Base-by-base conservation (phyloP, 23 red algal species). In the Gracilaria vermiculophylla region DNA sequence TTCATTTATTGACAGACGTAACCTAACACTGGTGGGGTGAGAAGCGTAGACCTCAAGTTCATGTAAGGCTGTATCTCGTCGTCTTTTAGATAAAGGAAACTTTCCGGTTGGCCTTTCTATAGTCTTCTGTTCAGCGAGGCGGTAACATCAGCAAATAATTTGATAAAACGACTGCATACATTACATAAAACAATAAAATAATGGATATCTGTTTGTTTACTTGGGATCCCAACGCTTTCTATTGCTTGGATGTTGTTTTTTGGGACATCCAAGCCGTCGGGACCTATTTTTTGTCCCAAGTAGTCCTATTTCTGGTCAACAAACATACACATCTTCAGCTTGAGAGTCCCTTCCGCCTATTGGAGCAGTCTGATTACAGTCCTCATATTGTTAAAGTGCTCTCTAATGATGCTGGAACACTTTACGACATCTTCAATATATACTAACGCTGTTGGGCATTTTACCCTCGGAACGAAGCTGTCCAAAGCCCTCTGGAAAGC, bases 401-500 rank as follows among this genome's bases (percentile, higher is more conserved):
- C n/a, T n/a, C n/a, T n/a, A n/a, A n/a, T n/a, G n/a, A n/a, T n/a
- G n/a, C n/a, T n/a, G n/a, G n/a, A n/a, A n/a, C n/a, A n/a, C n/a
- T n/a, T n/a, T n/a, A n/a, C n/a, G n/a, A n/a, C n/a, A n/a, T n/a
- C n/a, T n/a, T n/a, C n/a, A n/a, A n/a, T n/a, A n/a, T n/a, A n/a
- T n/a, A n/a, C n/a, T n/a, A n/a, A n/a, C n/a, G n/a, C n/a, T n/a
- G n/a, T n/a, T n/a, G n/a, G n/a, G n/a, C n/a, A n/a, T n/a, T n/a
- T n/a, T n/a, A n/a, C n/a, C n/a, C n/a, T n/a, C n/a, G n/a, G n/a
- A n/a, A n/a, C n/a, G n/a, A 62, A 31, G 24, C 7, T 81, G 40
- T 81, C 77, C 25, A 81, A 36, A 23, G 77, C 31, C 5, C 77
- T 54, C 54, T 81, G 77, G 77, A 81, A 81, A 27, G 77, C 12